phyloP scores from a whole-genome alignment of 805 yeast species.

The Torulaspora delbrueckii region DNA sequence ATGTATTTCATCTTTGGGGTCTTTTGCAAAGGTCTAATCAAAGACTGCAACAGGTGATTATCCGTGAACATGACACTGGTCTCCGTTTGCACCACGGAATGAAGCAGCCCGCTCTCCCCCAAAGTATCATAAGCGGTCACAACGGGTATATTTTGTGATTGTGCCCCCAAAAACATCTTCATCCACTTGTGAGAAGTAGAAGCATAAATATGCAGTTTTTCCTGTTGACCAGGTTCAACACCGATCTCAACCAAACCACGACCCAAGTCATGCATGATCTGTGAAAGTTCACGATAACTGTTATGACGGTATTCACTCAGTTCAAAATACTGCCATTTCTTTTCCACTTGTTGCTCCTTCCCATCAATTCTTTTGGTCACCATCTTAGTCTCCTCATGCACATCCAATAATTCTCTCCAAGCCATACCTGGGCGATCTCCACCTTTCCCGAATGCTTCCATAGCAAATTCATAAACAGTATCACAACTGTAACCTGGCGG shows the following conservation, averaged over 20 bases:
- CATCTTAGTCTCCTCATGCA: slow-evolving; percentile 70
- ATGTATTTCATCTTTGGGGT: slow-evolving; percentile 60
- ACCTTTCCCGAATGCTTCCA: slow-evolving; percentile 55
- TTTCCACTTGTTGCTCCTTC: slow-evolving; percentile 61
- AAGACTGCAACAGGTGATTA: slow-evolving; percentile 59
- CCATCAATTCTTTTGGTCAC: slow-evolving; percentile 78
- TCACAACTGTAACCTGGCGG: slow-evolving; percentile 63
- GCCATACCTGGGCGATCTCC: slow-evolving; percentile 59
- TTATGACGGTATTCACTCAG: slow-evolving; percentile 64
- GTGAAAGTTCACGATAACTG: slow-evolving; percentile 53
- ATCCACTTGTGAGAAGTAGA: slow-evolving; percentile 87
- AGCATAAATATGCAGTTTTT: slow-evolving; percentile 79
- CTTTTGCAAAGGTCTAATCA: slow-evolving; percentile 65
- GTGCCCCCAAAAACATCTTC: slow-evolving; percentile 75
- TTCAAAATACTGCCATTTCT: slow-evolving; percentile 86
- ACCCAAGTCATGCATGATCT: slow-evolving; percentile 51
- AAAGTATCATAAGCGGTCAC: slow-evolving; percentile 96
- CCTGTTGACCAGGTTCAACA: slow-evolving; percentile 52
- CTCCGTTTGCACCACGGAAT: slow-evolving; percentile 77
- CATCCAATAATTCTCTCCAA: slow-evolving; percentile 69
- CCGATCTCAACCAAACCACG: slow-evolving; percentile 76
- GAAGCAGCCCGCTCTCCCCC: slow-evolving; percentile 83
- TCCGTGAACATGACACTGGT: slow-evolving; percentile 81
- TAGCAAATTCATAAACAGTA: slow-evolving; percentile 65
- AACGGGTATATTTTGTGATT: slow-evolving; percentile 73